Conservation (phyloP, 805 yeast genomes). For the Spathaspora passalidarum region DNA sequence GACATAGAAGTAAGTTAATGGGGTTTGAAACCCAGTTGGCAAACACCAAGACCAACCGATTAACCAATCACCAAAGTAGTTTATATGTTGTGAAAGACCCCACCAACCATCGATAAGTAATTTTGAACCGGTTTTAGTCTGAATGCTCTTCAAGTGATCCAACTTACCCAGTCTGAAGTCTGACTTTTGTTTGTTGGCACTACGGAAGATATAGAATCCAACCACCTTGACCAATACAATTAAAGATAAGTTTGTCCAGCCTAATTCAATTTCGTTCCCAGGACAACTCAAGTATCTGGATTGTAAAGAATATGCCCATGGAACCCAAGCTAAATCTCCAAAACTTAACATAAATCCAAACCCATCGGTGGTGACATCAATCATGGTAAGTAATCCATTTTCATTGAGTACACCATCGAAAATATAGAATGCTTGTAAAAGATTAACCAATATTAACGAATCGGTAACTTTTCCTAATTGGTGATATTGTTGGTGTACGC, state of each 20-base stretch:
- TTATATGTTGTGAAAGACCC: conserved; percentile 88
- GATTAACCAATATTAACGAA: conserved; percentile 66
- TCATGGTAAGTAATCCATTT: conserved; percentile 87
- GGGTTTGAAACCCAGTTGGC: conserved; percentile 78
- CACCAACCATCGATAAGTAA: conserved; percentile 94
- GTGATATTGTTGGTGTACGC: conserved; percentile 77
- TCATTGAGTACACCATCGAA: conserved; percentile 92
- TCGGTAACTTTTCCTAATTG: conserved; percentile 58
- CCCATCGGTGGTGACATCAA: conserved; percentile 95
- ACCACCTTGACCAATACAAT: conserved; percentile 49
- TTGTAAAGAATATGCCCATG: conserved; percentile 87
- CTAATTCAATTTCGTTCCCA: conserved; percentile 53
- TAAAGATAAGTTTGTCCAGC: conserved; percentile 31
- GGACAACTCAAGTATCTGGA: conserved; percentile 70
- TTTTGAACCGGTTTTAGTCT: conserved; percentile 74
- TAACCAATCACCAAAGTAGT: conserved; percentile 94
- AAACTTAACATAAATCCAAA: conserved; percentile 95
- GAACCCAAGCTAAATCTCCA: conserved; percentile 91
- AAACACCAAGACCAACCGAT: conserved; percentile 91
- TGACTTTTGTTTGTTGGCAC: conserved; percentile 82
- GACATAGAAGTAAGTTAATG: conserved; percentile 84
- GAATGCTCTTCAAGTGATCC: conserved; percentile 55
- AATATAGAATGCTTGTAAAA: conserved; percentile 76
- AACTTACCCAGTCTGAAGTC: conserved; percentile 78
- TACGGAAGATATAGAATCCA: conserved; percentile 82